Conservation (phyloP, 1,284 basidiomycete genomes). For the Amylostereum chailletii region DNA sequence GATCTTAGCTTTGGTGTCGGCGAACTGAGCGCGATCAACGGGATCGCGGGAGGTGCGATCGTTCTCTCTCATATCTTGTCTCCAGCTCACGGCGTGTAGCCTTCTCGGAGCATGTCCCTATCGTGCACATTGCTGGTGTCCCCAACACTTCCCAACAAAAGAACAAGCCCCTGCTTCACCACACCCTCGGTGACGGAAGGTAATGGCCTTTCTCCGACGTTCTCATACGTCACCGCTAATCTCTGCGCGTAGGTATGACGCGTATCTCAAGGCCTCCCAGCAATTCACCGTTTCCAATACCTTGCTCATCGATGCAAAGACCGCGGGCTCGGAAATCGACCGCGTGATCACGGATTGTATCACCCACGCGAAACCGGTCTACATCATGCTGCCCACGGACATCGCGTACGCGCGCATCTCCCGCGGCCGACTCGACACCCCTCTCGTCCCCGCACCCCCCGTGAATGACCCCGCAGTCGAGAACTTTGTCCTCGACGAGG, state of each 20-base stretch:
- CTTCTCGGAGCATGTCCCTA: conserved; percentile 84
- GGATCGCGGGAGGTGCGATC: conserved; percentile 58
- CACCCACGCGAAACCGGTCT: conserved; percentile 77
- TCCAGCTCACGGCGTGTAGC: conserved; percentile 30
- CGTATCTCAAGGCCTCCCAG: conserved; percentile 70
- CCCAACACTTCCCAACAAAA: conserved; percentile 73
- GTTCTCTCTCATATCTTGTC: not conserved
- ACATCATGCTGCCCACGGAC: conserved; percentile 85
- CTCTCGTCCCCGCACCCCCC: conserved; percentile 44
- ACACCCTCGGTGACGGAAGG: conserved; percentile 83
- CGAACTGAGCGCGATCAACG: conserved; percentile 79
- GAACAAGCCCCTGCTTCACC: conserved; percentile 66
- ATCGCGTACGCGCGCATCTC: conserved; percentile 68
- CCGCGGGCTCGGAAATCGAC: conserved; percentile 72
- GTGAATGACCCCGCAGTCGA: conserved; percentile 55
- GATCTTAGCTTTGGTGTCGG: conserved; percentile 81
- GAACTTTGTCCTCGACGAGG: conserved; percentile 67
- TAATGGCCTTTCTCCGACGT: conserved; percentile 16
- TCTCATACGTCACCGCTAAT: not conserved
- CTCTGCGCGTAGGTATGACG: conserved; percentile 47
- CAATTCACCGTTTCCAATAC: conserved; percentile 74
- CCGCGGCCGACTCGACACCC: conserved; percentile 52
- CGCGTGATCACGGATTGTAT: conserved; percentile 72
- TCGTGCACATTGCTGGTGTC: conserved; percentile 87
- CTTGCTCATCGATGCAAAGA: conserved; percentile 40